Evolutionary conservation across 2,329 filamentous ascomycete genomes (phyloP), one percentile per base, ranked within the genome.

Genomic region (Xylariales sp.): DNA sequence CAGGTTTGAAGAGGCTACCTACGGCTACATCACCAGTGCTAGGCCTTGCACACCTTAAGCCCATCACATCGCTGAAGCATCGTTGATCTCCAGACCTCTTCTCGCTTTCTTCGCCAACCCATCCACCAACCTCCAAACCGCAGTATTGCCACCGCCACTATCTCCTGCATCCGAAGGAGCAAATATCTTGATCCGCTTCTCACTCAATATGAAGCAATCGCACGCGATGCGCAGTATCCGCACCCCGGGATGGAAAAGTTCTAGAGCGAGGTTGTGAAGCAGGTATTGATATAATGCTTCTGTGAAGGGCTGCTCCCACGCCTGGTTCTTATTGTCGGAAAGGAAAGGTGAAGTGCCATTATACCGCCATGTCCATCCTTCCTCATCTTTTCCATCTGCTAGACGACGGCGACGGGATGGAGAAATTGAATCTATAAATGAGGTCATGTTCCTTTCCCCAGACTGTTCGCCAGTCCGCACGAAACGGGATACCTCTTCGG

Each of bases 201-300:
- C 74, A 0, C 71, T 71, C 9, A 80, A 58, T 27, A 73, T 70
- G 42, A 80, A 81, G 0, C 74, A 75, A 1, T 69, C 71, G 45
- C 75, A 80, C 0, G 73, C 74, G 20, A 80, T 65, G 46, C 76
- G 74, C 10, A 61, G 61, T 18, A 80, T 57, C 2, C 66, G 60
- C 3, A 79, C 74, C n/a, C 68, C 64, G 0, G 76, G 71, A 48
- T 80, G 74, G 42, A 75, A 74, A 47, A 80, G 49, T 50, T 80
- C 65, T 11, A 81, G 56, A 0, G 70, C 74, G 4, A 79, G 61
- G 45, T 80, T 74, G n/a, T 68, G 61, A 41, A 69, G 57, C 5
- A 79, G 45, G 42, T 80, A 80, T 4, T 52, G 52, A 0, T 65
- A 68, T 14, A 80, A 50, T 0, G 74, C 74, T 31, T 72, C 63